These are phyloP conservation scores for Trichoderma gracile DNA, from an alignment of 2,329 filamentous ascomycete species.

Conservation along the genomic window DNA sequence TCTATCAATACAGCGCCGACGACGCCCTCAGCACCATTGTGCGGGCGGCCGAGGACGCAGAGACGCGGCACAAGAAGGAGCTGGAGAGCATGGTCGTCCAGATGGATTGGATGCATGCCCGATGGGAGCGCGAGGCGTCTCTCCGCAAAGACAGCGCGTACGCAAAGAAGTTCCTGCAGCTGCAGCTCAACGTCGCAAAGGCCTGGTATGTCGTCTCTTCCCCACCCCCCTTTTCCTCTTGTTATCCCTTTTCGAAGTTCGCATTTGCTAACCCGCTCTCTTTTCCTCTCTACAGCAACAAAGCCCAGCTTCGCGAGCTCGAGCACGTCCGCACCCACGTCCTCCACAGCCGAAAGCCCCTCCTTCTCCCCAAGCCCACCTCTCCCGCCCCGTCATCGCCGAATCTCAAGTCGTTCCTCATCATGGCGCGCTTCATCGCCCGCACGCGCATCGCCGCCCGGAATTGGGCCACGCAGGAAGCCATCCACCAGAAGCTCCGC, in stretches of 20 bases:
- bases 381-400: conserved; percentile 30
- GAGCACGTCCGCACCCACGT: conserved; percentile 66
- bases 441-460: conserved; percentile 51
- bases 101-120: conserved; percentile 85
- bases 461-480: conserved; percentile 55
- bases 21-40: conserved; percentile 59
- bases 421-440: conserved; percentile 54
- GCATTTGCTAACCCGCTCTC: not conserved
- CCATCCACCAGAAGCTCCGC: conserved; percentile 50
- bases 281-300: conserved; percentile 64
- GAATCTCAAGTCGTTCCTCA: conserved; percentile 48
- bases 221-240: not conserved
- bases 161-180: conserved; percentile 79
- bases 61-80: conserved; percentile 71
- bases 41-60: conserved; percentile 59
- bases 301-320: conserved; percentile 83
- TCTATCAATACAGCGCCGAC: conserved; percentile 35
- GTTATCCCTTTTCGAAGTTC: not conserved
- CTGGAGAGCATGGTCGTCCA: conserved; percentile 82
- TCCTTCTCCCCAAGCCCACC: conserved; percentile 35
- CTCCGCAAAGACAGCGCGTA: conserved; percentile 80
- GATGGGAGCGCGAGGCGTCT: conserved; percentile 75
- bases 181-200: conserved; percentile 79
- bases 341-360: conserved; percentile 43
- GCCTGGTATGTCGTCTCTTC: conserved; percentile 71